These are phyloP conservation scores for Didymella arachidicola DNA, from an alignment of 2,329 filamentous ascomycete species.

Conservation along the genomic window DNA sequence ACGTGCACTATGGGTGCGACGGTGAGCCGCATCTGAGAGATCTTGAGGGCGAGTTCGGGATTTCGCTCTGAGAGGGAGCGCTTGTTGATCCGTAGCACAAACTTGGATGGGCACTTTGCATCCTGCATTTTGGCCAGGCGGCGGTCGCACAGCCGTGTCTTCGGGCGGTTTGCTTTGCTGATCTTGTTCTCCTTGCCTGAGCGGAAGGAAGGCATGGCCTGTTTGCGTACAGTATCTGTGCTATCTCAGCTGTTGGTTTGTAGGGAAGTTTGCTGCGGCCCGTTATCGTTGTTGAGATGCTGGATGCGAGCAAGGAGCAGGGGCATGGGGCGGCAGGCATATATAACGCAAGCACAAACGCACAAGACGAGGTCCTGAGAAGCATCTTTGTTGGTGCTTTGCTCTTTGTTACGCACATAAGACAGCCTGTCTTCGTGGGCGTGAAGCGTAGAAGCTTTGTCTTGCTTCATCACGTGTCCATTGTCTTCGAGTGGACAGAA, in stretches of 20 bases:
- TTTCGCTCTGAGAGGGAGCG: slow-evolving; percentile 29
- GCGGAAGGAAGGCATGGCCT: slow-evolving; percentile 5
- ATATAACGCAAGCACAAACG: slow-evolving; percentile 42
- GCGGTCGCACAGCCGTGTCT: slow-evolving; percentile 21
- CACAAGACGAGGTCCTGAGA: slow-evolving; percentile 30
- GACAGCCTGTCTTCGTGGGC: slow-evolving; percentile 25
- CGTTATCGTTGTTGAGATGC: slow-evolving; percentile 2
- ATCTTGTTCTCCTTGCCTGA: slow-evolving; percentile 18
- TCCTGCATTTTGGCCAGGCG: slow-evolving; percentile 14
- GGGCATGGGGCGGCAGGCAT: slow-evolving; percentile 24
- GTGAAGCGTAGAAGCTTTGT: slow-evolving; percentile 37
- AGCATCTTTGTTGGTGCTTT: slow-evolving; percentile 37
- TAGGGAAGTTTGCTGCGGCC: slow-evolving; percentile 24
- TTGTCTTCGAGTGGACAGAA: slow-evolving; percentile 25
- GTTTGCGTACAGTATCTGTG: neutral
- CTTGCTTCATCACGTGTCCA: slow-evolving; percentile 28
- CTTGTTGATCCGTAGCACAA: slow-evolving; percentile 13
- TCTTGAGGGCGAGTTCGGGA: slow-evolving; percentile 66
- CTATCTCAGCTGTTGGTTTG: neutral
- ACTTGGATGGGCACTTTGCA: neutral
- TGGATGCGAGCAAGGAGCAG: slow-evolving; percentile 21
- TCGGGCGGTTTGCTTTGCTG: slow-evolving; percentile 22
- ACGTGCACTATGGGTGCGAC: slow-evolving; percentile 71
- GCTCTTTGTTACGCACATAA: slow-evolving; percentile 39
- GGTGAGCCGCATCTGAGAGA: slow-evolving; percentile 69